Percentiles rank a stretch among this genome's conserved stretches.
Conservation (phyloP, 495 filamentous ascomycete genomes). For the Letharia columbiana region DNA sequence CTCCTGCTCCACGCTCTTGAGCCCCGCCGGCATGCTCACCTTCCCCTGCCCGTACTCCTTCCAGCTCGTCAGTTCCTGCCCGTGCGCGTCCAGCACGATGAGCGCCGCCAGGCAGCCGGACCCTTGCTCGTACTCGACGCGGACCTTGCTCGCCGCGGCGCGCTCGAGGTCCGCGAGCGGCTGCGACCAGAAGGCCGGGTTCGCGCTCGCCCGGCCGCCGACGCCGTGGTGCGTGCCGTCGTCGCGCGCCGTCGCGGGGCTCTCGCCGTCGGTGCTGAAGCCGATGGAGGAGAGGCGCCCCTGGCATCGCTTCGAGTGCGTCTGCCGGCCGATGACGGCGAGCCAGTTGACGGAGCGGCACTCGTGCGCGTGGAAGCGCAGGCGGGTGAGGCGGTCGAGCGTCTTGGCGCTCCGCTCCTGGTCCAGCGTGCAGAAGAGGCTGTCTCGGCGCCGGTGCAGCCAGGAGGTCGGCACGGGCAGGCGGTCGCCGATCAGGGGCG, state of each 20-base stretch:
- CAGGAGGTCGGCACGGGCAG: conserved; percentile 2
- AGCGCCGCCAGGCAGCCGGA: conserved; percentile 6
- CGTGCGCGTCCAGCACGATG: conserved; percentile 4
- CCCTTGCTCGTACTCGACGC: conserved; percentile 6
- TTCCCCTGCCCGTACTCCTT: conserved; percentile 13
- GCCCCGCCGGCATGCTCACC: background rate
- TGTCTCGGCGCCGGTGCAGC: conserved; percentile 5
- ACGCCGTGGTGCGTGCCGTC: conserved; percentile 3
- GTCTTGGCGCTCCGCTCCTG: background rate
- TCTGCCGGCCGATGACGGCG: conserved; percentile 4
- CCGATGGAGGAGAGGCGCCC: conserved; percentile 3
- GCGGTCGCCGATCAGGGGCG: conserved; percentile 14
- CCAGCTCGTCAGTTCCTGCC: conserved; percentile 16
- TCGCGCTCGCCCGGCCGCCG: background rate
- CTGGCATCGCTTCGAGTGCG: conserved; percentile 7
- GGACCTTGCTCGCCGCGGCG: background rate
- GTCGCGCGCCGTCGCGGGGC: background rate
- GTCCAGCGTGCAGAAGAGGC: conserved; percentile 17
- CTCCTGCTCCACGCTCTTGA: conserved; percentile 13
- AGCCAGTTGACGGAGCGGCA: conserved; percentile 10
- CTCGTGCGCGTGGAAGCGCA: conserved; percentile 13
- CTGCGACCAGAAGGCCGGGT: conserved; percentile 5
- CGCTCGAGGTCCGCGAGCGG: conserved; percentile 7
- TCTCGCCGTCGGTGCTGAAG: conserved; percentile 1
- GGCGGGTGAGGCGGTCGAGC: background rate